These are phyloP conservation scores for Pyrrhoderma noxium DNA, from an alignment of 1,284 basidiomycete genomes.

Conservation along the genomic window DNA sequence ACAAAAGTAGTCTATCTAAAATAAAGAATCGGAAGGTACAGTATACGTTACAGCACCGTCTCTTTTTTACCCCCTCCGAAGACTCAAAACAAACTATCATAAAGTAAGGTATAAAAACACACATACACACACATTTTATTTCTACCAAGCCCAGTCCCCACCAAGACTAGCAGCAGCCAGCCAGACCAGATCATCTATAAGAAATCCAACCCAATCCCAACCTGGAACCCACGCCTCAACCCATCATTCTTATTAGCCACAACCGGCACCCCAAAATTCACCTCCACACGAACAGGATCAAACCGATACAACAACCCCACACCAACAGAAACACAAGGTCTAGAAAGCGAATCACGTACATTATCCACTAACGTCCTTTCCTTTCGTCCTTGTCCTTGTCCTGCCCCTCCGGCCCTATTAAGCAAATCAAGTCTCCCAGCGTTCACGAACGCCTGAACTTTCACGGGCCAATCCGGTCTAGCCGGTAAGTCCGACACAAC, in stretches of 20 bases:
- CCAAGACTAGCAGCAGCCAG: too few relatives aligned
- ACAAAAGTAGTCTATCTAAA: too few relatives aligned
- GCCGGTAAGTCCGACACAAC: slow-evolving; percentile 74
- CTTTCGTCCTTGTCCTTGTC: too few relatives aligned
- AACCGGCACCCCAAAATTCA: slow-evolving; percentile 90
- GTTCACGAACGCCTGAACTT: slow-evolving; percentile 82
- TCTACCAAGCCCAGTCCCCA: too few relatives aligned
- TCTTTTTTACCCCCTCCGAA: too few relatives aligned
- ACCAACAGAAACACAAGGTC: slow-evolving; percentile 74
- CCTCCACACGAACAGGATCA: slow-evolving; percentile 78
- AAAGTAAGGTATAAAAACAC: too few relatives aligned
- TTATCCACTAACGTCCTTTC: slow-evolving; percentile 36
- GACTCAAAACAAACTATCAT: too few relatives aligned
- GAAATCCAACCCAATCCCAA: slow-evolving; percentile 90
- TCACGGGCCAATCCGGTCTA: slow-evolving; percentile 84
- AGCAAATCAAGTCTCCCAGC: slow-evolving; percentile 73
- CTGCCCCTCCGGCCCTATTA: too few relatives aligned
- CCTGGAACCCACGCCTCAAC: slow-evolving; percentile 74
- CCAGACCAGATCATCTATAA: slow-evolving; percentile 39
- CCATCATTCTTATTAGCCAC: slow-evolving; percentile 74
- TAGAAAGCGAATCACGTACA: slow-evolving; percentile 31
- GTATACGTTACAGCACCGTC: too few relatives aligned
- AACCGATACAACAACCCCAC: slow-evolving; percentile 89
- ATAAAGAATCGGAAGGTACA: too few relatives aligned
- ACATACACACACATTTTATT: too few relatives aligned